Conservation (phyloP, 225 moss, liverwort and hornwort genomes). For the Pseudoscleropodium purum region DNA sequence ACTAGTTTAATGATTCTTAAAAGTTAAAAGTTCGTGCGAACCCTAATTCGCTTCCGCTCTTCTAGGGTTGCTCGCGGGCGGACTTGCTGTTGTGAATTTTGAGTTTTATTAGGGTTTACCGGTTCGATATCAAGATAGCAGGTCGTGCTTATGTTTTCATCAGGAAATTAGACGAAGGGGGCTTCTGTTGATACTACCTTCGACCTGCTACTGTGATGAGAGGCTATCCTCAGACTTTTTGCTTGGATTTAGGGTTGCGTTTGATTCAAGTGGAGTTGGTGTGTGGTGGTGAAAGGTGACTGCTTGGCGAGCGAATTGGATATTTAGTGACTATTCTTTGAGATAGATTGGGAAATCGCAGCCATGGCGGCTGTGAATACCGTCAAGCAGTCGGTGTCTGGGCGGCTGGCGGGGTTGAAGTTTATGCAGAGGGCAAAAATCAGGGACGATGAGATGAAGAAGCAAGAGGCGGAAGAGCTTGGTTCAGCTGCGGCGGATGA, state of each 20-base stretch:
- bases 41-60: neutral
- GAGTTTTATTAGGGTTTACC: neutral
- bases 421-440: slow-evolving; percentile 52
- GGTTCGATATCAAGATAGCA: neutral
- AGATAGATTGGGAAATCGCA: neutral
- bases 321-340: neutral
- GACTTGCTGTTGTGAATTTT: neutral
- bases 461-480: slow-evolving; percentile 21
- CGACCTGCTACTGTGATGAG: neutral
- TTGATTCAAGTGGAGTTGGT: neutral
- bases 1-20: neutral
- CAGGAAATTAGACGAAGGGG: neutral
- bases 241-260: neutral
- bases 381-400: slow-evolving; percentile 23
- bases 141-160: neutral
- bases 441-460: slow-evolving; percentile 35
- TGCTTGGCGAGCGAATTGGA: neutral
- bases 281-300: neutral
- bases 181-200: neutral
- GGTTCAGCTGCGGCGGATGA: slow-evolving; percentile 12
- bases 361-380: slow-evolving; percentile 33
- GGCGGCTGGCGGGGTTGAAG: slow-evolving; percentile 37
- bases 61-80: neutral
- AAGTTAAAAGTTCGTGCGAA: neutral
- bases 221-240: neutral